These are phyloP conservation scores for Trichosporon inkin DNA, from an alignment of 1,284 basidiomycete species.

Conservation along the genomic window DNA sequence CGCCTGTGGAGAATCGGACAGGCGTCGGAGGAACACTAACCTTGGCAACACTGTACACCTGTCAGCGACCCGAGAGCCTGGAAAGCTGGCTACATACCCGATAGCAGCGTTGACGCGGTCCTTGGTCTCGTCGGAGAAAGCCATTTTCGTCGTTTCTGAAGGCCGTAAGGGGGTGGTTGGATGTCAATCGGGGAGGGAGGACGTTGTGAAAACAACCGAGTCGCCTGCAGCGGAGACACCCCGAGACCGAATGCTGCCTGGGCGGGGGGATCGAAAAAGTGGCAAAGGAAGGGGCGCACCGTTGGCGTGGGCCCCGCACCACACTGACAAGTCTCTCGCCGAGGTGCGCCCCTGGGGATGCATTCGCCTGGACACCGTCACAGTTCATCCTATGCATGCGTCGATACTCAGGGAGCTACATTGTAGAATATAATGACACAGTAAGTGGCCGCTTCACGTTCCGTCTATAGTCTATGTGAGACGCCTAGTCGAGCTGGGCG, in stretches of 20 bases:
- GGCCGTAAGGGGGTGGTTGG: not conserved
- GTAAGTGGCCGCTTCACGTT: no score
- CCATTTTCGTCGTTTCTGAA: slow-evolving; percentile 33
- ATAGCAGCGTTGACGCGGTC: slow-evolving; percentile 49
- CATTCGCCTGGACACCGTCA: no score
- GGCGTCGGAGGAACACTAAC: slow-evolving; percentile 7
- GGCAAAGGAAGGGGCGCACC: not conserved
- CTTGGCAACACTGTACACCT: slow-evolving; percentile 20
- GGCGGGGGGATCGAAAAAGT: slow-evolving; percentile 3
- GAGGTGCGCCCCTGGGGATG: no score
- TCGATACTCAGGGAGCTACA: no score
- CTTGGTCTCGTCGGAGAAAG: slow-evolving; percentile 52
- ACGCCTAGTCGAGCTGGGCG: slow-evolving; percentile 18
- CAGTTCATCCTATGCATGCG: no score
- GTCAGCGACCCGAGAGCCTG: not conserved
- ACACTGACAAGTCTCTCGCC: not conserved
- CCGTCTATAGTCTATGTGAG: no score
- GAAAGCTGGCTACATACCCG: slow-evolving; percentile 32
- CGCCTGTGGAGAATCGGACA: not conserved
- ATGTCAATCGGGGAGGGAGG: not conserved
- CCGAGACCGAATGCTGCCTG: not conserved
- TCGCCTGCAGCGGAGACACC: not conserved
- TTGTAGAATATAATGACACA: no score
- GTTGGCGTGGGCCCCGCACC: not conserved
- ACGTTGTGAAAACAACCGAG: not conserved